Base-by-base conservation (phyloP, 106 monocot species). In the Platanthera guangdongensis region DNA sequence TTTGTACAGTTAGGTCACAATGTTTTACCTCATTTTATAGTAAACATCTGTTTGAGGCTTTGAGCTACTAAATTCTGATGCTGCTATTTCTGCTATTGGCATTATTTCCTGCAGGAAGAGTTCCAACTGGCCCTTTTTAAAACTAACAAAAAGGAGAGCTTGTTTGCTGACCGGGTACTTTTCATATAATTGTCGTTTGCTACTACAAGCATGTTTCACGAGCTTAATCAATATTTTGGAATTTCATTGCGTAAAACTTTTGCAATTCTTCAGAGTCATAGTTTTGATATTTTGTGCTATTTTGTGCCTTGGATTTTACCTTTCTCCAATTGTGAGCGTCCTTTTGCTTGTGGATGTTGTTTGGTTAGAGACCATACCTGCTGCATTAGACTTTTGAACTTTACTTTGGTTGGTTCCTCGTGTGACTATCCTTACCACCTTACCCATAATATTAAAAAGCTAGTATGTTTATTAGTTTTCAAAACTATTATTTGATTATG, bases 91-190 rank as follows among this genome's bases (percentile, higher is more conserved):
- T 70, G 16, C 46, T 48, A 16, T 72, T 22, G 50, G 6, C 14
- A 1, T 72, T 46, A 15, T n/a, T 51, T 51, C 73, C 50, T 71
- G 51, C 68, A 85, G 88, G 88, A 88, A 75, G 85, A 85, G 80
- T 88, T 85, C 50, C 88, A 88, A 75, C 80, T 85, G 25, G 85
- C 82, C 48, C 71, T 88, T 71, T 88, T 88, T 77, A 85, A 88
- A 50, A 88, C 82, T 63, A 85, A 83, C 80, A 85, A 88, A 49
- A 88, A 88, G 68, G 85, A 82, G 74, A 88, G 88, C 83, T 88
- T 88, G 76, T 88, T 88, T 85, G 85, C 85, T 78, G 88, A 88
- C 76, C 84, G 85, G 77, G 85, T 85, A 85, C 50, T 70, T 75
- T 52, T 19, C 12, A 57, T 48, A 46, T 47, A 15, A 48, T 16